Conservation (phyloP, 2,329 filamentous ascomycete genomes). For the Phyllosticta citrichinensis region DNA sequence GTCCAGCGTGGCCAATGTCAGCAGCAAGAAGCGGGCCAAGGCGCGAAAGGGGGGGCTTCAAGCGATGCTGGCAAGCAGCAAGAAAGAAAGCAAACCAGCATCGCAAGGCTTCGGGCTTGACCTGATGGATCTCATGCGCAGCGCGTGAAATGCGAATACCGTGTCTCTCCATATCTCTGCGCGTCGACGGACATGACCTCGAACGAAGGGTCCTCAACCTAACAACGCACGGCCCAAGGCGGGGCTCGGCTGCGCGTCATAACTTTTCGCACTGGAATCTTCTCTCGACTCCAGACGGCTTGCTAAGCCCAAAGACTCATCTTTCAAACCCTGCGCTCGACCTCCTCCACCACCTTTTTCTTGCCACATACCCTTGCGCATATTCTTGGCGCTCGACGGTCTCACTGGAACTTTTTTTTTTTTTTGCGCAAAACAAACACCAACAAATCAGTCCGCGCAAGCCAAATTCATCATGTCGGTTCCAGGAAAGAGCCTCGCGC, state of each 20-base stretch:
- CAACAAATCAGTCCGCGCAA: background rate
- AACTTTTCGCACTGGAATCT: background rate
- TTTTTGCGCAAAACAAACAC: background rate
- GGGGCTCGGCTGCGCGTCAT: background rate
- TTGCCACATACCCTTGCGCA: background rate
- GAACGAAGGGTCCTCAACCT: background rate
- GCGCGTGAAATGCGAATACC: slow-evolving; percentile 11
- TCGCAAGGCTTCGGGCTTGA: slow-evolving; percentile 32
- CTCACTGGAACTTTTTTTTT: no score
- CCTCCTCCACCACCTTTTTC: background rate
- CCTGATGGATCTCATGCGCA: slow-evolving; percentile 46
- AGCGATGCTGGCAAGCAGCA: slow-evolving; percentile 41
- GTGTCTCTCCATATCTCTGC: no score
- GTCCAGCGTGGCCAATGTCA: slow-evolving; percentile 29
- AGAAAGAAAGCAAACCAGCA: slow-evolving; percentile 21
- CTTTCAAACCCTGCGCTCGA: background rate
- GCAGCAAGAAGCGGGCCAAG: slow-evolving; percentile 47
- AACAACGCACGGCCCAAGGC: background rate
- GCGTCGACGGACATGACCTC: no score
- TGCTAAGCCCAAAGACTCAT: background rate
- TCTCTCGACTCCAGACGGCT: background rate
- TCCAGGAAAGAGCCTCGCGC: slow-evolving; percentile 25
- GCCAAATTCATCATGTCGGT: slow-evolving; percentile 23
- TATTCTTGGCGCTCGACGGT: background rate
- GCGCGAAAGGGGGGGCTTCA: slow-evolving; percentile 45